A percentile compares a stretch with the other conserved stretches of the same genome.
These are phyloP conservation scores for Pseudonitzschia delicatissima DNA, from an alignment of 108 stramenopile genomes.

Conservation along the genomic window DNA sequence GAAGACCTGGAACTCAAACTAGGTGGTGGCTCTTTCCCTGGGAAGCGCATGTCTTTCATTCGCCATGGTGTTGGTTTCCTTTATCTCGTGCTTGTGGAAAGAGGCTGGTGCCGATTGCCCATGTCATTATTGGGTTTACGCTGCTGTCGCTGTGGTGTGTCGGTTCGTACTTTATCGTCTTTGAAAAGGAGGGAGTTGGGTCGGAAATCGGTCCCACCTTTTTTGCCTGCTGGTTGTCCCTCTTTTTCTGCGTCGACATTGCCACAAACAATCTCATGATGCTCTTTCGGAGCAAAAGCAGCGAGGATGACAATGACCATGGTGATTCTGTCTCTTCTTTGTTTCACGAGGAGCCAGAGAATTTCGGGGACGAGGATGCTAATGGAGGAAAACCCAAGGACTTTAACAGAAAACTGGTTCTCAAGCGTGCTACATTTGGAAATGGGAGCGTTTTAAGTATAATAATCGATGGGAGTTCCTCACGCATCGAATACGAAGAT, in stretches of 20 bases:
- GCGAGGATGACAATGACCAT: too few species aligned
- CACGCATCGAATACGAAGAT: too few species aligned
- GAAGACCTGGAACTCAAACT: neutral
- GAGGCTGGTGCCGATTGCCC: neutral
- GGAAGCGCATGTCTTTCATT: neutral
- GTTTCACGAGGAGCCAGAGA: too few species aligned
- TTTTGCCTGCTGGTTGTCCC: conserved; percentile 1
- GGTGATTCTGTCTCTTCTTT: too few species aligned
- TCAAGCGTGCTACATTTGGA: too few species aligned
- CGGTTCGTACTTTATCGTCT: neutral
- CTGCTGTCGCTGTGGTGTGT: neutral
- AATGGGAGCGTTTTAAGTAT: too few species aligned
- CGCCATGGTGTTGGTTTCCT: neutral
- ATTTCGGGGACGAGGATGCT: too few species aligned
- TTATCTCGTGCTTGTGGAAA: neutral
- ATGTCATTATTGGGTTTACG: neutral
- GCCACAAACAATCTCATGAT: conserved; percentile 1
- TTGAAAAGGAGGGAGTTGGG: neutral
- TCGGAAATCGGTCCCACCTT: neutral
- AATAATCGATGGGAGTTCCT: too few species aligned
- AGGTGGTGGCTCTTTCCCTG: neutral
- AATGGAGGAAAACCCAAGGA: too few species aligned
- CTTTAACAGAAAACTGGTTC: too few species aligned
- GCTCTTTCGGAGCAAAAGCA: too few species aligned
- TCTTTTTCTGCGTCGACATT: conserved; percentile 4